A percentile compares a stretch with the other conserved stretches of the same genome.
phyloP scores from a whole-genome alignment of 805 yeast species.

The Candida oleophila region DNA sequence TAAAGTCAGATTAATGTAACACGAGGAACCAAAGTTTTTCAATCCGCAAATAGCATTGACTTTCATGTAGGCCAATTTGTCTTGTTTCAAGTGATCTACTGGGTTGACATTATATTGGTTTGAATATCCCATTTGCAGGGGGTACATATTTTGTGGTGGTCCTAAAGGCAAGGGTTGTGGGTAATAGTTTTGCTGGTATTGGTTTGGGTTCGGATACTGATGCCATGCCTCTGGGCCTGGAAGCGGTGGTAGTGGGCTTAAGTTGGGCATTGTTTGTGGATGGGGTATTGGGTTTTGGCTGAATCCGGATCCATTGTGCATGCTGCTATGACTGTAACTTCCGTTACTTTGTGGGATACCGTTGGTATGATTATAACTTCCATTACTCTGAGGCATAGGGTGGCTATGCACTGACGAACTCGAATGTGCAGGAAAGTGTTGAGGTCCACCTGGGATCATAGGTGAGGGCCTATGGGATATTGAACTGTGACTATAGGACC shows the following conservation, averaged over 20 bases:
- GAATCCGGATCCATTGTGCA: neutral
- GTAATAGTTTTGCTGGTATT: neutral
- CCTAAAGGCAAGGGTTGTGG: neutral
- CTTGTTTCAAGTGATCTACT: neutral
- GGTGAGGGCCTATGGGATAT: too few relatives aligned
- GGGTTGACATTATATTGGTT: too few relatives aligned
- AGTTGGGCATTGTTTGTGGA: neutral
- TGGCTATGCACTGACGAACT: neutral
- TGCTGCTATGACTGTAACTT: neutral
- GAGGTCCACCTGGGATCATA: too few relatives aligned
- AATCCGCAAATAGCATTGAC: conserved; percentile 58
- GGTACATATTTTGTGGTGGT: neutral
- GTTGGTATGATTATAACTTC: neutral
- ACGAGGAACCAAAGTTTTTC: conserved; percentile 68
- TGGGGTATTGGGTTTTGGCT: neutral
- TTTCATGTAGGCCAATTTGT: conserved; percentile 22
- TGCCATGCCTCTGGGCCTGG: neutral
- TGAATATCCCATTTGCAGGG: too few relatives aligned
- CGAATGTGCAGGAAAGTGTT: neutral
- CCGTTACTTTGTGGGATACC: neutral
- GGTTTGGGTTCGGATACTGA: neutral
- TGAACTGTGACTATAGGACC: too few relatives aligned
- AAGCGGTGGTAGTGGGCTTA: neutral
- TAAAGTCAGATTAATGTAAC: conserved; percentile 72
- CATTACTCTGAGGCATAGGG: neutral